Conservation (phyloP, 2,329 filamentous ascomycete genomes). For the Lachnellula hyalina region DNA sequence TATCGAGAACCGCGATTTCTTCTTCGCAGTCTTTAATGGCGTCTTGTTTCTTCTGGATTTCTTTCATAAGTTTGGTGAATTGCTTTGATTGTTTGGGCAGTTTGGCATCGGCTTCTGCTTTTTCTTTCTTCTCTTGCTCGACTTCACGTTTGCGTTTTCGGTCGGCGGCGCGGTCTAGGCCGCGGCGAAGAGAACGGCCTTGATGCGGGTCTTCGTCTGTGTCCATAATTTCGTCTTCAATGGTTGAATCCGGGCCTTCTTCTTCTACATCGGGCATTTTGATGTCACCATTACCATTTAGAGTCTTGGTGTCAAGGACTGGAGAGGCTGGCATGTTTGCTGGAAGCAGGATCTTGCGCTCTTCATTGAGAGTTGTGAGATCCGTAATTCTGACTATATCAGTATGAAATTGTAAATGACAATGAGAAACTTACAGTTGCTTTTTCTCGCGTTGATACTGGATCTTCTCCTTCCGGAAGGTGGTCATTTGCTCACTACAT, state of each 20-base stretch:
- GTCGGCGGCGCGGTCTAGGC: constrained; percentile 64
- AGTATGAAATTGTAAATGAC: constrained; percentile 18
- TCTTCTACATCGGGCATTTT: constrained; percentile 63
- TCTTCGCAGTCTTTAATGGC: constrained; percentile 77
- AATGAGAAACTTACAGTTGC: constrained; percentile 46
- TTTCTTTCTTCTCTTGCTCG: constrained; percentile 61
- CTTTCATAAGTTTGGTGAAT: constrained; percentile 79
- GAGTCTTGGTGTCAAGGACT: constrained; percentile 39
- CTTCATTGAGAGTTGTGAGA: constrained; percentile 63
- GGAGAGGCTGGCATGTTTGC: constrained; percentile 66
- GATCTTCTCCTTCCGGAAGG: constrained; percentile 91
- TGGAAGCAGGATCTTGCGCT: constrained; percentile 66
- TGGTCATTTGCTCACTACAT: constrained; percentile 90
- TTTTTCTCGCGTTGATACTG: constrained; percentile 78
- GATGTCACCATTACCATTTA: constrained; percentile 44
- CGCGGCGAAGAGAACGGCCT: constrained; percentile 53
- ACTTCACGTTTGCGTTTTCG: constrained; percentile 72
- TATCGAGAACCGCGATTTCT: constrained; percentile 79
- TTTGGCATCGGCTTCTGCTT: constrained; percentile 52
- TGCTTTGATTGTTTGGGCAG: constrained; percentile 76
- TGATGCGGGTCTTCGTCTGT: constrained; percentile 62
- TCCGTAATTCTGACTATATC: constrained; percentile 57
- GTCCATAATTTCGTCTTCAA: constrained; percentile 58
- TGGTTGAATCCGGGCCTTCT: constrained; percentile 44
- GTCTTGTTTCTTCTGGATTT: constrained; percentile 82